These are phyloP conservation scores for Pseudonectria foliicola DNA, from an alignment of 2,329 filamentous ascomycete genomes.

Conservation along the genomic window DNA sequence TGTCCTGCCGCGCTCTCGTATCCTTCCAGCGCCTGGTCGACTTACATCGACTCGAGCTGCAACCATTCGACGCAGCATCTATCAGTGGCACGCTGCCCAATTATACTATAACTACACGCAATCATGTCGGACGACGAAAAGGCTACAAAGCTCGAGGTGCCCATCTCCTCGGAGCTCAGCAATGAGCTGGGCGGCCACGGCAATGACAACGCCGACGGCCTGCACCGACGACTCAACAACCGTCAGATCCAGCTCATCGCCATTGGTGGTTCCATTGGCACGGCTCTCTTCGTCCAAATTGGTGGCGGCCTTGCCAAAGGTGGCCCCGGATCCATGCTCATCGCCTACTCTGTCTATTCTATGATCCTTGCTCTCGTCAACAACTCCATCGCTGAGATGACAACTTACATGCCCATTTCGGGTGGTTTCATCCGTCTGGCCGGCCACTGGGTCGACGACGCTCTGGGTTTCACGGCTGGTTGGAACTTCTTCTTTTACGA, in stretches of 20 bases:
- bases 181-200: slow-evolving; percentile 11
- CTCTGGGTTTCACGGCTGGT: slow-evolving; percentile 47
- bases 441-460: slow-evolving; percentile 59
- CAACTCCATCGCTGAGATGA: slow-evolving; percentile 61
- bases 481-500: slow-evolving; percentile 42
- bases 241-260: slow-evolving; percentile 53
- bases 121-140: slow-evolving; percentile 20
- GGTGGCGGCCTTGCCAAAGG: slow-evolving; percentile 44
- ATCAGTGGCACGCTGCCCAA: too few species aligned
- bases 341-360: slow-evolving; percentile 52
- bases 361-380: slow-evolving; percentile 53
- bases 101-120: too few species aligned
- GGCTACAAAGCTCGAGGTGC: slow-evolving; percentile 20
- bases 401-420: slow-evolving; percentile 52
- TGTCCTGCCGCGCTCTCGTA: not conserved
- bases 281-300: slow-evolving; percentile 55
- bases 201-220: slow-evolving; percentile 28
- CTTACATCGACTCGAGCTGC: too few species aligned
- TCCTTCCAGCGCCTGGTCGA: too few species aligned
- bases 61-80: too few species aligned
- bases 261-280: slow-evolving; percentile 51
- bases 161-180: slow-evolving; percentile 19
- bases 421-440: slow-evolving; percentile 59
- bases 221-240: slow-evolving; percentile 44
- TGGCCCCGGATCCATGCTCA: slow-evolving; percentile 43